These are phyloP conservation scores for Penicillium bovifimosum DNA, from an alignment of 495 filamentous ascomycete species.

Conservation along the genomic window DNA sequence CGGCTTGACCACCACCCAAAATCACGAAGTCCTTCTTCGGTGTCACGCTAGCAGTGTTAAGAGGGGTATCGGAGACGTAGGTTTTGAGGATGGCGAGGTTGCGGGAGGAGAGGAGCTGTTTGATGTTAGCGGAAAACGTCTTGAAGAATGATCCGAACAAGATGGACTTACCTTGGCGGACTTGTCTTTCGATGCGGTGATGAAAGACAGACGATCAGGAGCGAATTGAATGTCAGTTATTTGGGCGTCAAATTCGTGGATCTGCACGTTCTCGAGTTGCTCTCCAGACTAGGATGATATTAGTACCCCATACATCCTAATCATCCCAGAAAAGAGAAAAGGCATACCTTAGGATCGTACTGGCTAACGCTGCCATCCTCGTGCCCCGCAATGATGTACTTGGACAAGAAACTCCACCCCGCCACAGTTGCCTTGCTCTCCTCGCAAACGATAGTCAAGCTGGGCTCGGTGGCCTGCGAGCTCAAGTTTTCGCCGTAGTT, in stretches of 20 bases:
- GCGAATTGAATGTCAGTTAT: slow-evolving; percentile 96
- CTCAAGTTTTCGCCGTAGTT: slow-evolving; percentile 56
- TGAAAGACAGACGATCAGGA: slow-evolving; percentile 90
- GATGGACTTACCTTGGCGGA: slow-evolving; percentile 66
- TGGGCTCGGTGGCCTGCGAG: slow-evolving; percentile 75
- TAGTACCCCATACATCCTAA: slow-evolving; percentile 3
- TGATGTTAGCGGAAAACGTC: slow-evolving; percentile 5
- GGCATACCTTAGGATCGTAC: slow-evolving; percentile 81
- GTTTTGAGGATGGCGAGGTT: slow-evolving; percentile 90
- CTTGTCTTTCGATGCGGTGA: slow-evolving; percentile 97
- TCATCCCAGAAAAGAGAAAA: neutral
- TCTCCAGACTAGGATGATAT: slow-evolving; percentile 62
- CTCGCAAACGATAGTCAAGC: slow-evolving; percentile 77
- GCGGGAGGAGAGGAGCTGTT: slow-evolving; percentile 68
- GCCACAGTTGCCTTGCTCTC: slow-evolving; percentile 97
- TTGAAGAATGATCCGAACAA: neutral
- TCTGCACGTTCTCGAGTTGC: slow-evolving; percentile 67
- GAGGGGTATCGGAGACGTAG: slow-evolving; percentile 86
- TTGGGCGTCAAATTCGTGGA: slow-evolving; percentile 74
- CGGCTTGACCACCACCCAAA: slow-evolving; percentile 93
- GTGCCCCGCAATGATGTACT: slow-evolving; percentile 96
- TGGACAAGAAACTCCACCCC: slow-evolving; percentile 84
- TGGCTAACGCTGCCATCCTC: slow-evolving; percentile 93
- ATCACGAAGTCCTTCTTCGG: slow-evolving; percentile 95
- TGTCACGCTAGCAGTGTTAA: slow-evolving; percentile 91